A percentile compares a stretch with the other conserved stretches of the same genome.
phyloP scores from a whole-genome alignment of 1,139 yeast genomes.

The Protomyces inundatus region DNA sequence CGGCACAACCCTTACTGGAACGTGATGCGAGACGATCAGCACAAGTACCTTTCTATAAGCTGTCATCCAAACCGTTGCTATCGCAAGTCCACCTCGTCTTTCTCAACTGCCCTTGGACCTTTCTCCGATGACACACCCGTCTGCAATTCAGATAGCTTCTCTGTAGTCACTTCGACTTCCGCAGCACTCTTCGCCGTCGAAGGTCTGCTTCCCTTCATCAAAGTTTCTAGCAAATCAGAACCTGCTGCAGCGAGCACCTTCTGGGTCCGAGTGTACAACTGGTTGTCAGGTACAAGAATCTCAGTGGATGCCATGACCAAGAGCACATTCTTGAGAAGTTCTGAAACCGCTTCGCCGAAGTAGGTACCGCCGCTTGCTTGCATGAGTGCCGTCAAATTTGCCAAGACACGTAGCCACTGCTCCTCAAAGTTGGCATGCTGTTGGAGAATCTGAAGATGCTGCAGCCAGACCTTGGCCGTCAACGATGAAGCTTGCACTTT shows the following conservation, averaged over 20 bases:
- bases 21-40: too few relatives aligned
- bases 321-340: slow-evolving; percentile 57
- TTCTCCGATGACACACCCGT: too few relatives aligned
- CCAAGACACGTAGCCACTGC: slow-evolving; percentile 47
- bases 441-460: slow-evolving; percentile 48
- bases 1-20: too few relatives aligned
- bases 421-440: slow-evolving; percentile 39
- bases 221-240: background rate
- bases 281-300: slow-evolving; percentile 25
- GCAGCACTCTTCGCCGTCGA: background rate
- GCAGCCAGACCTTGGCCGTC: slow-evolving; percentile 67
- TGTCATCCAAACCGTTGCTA: too few relatives aligned
- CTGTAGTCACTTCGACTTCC: too few relatives aligned
- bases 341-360: slow-evolving; percentile 51
- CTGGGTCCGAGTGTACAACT: background rate
- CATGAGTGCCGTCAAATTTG: slow-evolving; percentile 47
- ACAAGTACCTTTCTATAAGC: too few relatives aligned
- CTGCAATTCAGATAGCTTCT: too few relatives aligned
- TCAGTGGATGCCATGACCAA: slow-evolving; percentile 40
- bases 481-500: slow-evolving; percentile 63
- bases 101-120: too few relatives aligned
- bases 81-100: too few relatives aligned
- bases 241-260: background rate
- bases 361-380: slow-evolving; percentile 37
- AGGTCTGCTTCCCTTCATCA: background rate